Percentiles rank a stretch among this genome's conserved stretches.
Conservation (phyloP, 164 flowering plant species). For the Akebia trifoliata region DNA sequence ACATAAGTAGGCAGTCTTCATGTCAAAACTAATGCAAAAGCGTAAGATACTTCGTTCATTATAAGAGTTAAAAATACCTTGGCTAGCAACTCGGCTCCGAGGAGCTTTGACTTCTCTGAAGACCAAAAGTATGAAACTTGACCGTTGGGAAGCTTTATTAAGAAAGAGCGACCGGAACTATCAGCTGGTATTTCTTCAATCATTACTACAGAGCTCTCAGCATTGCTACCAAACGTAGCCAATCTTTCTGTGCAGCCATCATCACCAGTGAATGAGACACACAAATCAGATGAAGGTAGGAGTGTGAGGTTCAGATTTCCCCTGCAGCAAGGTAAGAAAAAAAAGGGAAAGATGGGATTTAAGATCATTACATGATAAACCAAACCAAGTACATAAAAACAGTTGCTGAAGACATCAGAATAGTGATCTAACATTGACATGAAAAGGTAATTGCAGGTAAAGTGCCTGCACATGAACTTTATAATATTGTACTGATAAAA, state of each 20-base stretch:
- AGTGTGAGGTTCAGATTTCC: constrained; percentile 70
- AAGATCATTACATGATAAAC: not conserved
- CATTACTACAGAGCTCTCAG: constrained; percentile 27
- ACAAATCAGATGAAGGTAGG: constrained; percentile 84
- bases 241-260: constrained; percentile 66
- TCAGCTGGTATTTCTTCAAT: constrained; percentile 67
- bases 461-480: too few species aligned
- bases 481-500: too few species aligned
- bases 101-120: constrained; percentile 72
- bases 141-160: constrained; percentile 38
- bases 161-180: constrained; percentile 72
- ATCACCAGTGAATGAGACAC: constrained; percentile 76
- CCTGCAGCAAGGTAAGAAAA: constrained; percentile 37
- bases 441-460: too few species aligned
- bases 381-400: too few species aligned
- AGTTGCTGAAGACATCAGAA: too few species aligned
- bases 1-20: not conserved
- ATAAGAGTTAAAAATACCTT: constrained; percentile 44
- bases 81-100: constrained; percentile 63
- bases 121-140: constrained; percentile 67
- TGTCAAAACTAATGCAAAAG: not conserved
- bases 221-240: constrained; percentile 38
- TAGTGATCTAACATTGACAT: too few species aligned
- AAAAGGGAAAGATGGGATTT: not conserved
- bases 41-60: too few species aligned